Base-by-base conservation (phyloP, 1,284 basidiomycete genomes). In the Thecaphora thlaspeos region DNA sequence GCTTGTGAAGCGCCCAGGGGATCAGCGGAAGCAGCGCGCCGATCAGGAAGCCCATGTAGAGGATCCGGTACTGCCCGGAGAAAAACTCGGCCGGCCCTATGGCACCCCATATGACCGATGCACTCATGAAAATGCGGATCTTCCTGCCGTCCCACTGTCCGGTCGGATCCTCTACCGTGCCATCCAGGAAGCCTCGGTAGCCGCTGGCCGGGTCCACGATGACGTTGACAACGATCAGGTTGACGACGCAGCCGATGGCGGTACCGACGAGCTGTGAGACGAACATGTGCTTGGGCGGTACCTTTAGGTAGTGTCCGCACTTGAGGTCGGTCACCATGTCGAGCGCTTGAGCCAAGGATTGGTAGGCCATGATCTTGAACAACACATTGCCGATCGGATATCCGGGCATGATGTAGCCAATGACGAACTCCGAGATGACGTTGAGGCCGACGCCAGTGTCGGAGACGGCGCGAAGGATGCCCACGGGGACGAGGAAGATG, bases 221-320 rank as follows among this genome's bases (percentile, higher is more conserved):
- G 2, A 82, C 74, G 9, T 80, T 80, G 38, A 80, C 63, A 18
- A 81, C 80, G 74, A 66, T 28, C 11, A 68, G 43, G 42, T 75
- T 82, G 46, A 81, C 78, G 3, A 82, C 55, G 32, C 80, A 81
- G 11, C 81, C 81, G 4, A 82, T 66, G 9, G 80, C 76, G 0
- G 81, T 82, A 2, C 81, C 81, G 21, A 80, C 58, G n/a, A 81
- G 78, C 57, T 82, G 81, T 4, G 79, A 79, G 3, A 79, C 64
- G 52, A 82, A 82, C 82, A 82, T 82, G 68, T 81, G 64, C 43
- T 72, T 70, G 3, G 80, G 80, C 9, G 79, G 79, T 30, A 81
- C 78, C 48, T 70, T 65, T 55, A 73, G 60, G 41, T 72, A 71
- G 28, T 80, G 72, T 4, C 79, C 46, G 56, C 81, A 74, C 66